Conservation (phyloP, 352 stramenopile genomes). For the Globisporangium canariense region DNA sequence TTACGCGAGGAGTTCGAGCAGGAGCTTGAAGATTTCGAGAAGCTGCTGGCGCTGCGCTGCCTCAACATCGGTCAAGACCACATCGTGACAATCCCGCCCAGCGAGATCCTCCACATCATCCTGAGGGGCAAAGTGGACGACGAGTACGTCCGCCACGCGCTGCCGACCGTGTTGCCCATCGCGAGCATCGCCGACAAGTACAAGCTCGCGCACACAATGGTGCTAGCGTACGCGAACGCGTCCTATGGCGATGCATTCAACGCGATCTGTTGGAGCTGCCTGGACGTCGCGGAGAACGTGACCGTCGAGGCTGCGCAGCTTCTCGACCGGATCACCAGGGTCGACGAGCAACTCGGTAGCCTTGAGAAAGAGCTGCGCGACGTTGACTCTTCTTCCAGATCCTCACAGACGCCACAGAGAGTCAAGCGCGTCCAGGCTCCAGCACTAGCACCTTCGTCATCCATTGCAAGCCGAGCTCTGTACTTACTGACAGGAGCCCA, state of each 20-base stretch:
- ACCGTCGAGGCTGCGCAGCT: constrained; percentile 63
- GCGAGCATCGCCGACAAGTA: constrained; percentile 57
- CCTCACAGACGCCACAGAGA: constrained; percentile 6
- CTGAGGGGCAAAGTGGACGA: constrained; percentile 44
- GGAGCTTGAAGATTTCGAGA: constrained; percentile 68
- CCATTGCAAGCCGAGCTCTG: constrained; percentile 37
- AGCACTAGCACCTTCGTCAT: constrained; percentile 9
- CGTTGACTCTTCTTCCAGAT: neutral
- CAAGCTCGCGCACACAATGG: constrained; percentile 44
- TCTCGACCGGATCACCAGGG: constrained; percentile 51
- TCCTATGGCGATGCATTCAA: constrained; percentile 59
- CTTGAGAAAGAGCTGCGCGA: neutral
- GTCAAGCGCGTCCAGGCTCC: neutral
- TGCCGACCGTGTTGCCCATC: constrained; percentile 57
- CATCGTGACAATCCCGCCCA: constrained; percentile 37
- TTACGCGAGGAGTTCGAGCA: constrained; percentile 67
- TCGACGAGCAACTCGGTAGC: constrained; percentile 6
- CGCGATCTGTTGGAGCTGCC: constrained; percentile 66
- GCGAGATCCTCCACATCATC: constrained; percentile 58
- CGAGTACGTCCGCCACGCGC: constrained; percentile 59
- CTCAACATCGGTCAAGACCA: constrained; percentile 52
- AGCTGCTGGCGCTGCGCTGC: constrained; percentile 49
- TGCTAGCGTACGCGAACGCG: constrained; percentile 44
- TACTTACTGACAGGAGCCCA: constrained; percentile 56
- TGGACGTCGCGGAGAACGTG: constrained; percentile 62